These are phyloP conservation scores for Aureobasidium uvarum DNA, from an alignment of 2,329 filamentous ascomycete genomes.

Conservation along the genomic window DNA sequence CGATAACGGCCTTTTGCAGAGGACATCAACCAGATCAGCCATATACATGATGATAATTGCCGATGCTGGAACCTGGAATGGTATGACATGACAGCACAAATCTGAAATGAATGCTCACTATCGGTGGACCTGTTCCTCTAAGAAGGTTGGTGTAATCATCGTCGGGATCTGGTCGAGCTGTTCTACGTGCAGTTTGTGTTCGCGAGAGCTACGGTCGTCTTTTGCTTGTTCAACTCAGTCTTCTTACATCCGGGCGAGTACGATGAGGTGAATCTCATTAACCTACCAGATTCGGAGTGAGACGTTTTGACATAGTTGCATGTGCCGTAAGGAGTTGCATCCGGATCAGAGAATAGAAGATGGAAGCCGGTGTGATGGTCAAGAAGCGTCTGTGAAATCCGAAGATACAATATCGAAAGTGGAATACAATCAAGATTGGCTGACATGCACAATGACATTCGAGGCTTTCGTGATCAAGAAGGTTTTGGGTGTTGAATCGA, in stretches of 20 bases:
- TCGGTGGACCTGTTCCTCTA: constrained; percentile 45
- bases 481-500: constrained; percentile 9
- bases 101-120: constrained; percentile 47
- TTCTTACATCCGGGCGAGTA: constrained; percentile 46
- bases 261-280: constrained; percentile 45
- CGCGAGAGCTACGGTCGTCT: constrained; percentile 28
- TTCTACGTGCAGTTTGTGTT: constrained; percentile 51
- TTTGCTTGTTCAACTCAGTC: constrained; percentile 37
- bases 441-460: constrained; percentile 1
- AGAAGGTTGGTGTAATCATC: constrained; percentile 38
- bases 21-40: constrained; percentile 38
- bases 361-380: not conserved
- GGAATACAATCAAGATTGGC: not conserved
- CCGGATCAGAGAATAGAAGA: not conserved
- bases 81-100: constrained; percentile 46
- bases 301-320: constrained; percentile 32
- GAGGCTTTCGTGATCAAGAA: not conserved
- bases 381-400: not conserved
- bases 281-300: constrained; percentile 44
- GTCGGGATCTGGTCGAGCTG: constrained; percentile 44
- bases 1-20: constrained; percentile 42
- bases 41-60: constrained; percentile 40
- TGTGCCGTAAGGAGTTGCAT: not conserved
- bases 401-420: not conserved
- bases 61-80: constrained; percentile 50